Evolutionary conservation across 164 flowering plant genomes (phyloP).

Genomic region (Dillenia turbinata): DNA sequence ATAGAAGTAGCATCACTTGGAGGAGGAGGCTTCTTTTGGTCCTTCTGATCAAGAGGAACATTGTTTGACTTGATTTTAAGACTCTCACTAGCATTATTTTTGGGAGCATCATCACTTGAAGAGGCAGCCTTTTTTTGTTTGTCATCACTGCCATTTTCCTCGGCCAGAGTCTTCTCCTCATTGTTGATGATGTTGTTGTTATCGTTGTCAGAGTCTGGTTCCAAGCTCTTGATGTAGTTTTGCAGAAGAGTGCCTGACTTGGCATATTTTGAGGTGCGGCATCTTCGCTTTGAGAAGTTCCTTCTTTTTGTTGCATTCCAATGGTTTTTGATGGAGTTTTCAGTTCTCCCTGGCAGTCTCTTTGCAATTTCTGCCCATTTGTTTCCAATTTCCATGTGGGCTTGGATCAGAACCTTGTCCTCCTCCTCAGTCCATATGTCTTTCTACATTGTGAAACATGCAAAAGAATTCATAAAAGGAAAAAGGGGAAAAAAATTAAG

Average conservation of each 20-base stretch:
- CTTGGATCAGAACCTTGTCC: constrained; percentile 50
- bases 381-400: constrained; percentile 74
- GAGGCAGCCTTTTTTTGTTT: too few relatives aligned
- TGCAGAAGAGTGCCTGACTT: constrained; percentile 53
- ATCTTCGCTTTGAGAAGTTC: constrained; percentile 52
- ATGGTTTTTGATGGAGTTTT: constrained; percentile 85
- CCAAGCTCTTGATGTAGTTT: constrained; percentile 69
- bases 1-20: too few relatives aligned
- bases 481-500: too few relatives aligned
- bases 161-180: too few relatives aligned
- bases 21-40: not conserved
- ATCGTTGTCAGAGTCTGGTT: constrained; percentile 11
- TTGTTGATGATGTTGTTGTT: too few relatives aligned
- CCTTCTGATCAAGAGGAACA: not conserved
- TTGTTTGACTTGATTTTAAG: not conserved
- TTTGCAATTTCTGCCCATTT: constrained; percentile 93
- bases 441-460: constrained; percentile 37
- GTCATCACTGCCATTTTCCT: too few relatives aligned
- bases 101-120: too few relatives aligned
- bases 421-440: constrained; percentile 81
- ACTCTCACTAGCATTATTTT: not conserved
- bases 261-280: constrained; percentile 42
- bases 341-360: constrained; percentile 74
- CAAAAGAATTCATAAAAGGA: not conserved
- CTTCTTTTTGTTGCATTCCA: constrained; percentile 91